Evolutionary conservation across 257 asterid genomes (phyloP).

Genomic region (Petunia axillaris): DNA sequence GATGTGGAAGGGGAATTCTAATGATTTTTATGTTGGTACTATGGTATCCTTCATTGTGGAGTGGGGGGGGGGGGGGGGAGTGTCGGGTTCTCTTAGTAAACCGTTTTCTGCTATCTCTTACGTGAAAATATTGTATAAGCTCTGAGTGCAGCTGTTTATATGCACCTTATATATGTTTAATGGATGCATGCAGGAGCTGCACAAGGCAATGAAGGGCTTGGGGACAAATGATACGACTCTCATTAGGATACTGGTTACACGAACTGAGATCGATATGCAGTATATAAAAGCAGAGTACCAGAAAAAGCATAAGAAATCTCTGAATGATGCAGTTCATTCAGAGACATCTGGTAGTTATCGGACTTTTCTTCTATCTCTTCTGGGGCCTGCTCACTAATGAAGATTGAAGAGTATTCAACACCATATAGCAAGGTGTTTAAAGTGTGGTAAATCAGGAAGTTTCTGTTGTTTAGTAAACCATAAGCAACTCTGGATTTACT

Average conservation of each 20-base stretch:
- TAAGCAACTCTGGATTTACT: not conserved
- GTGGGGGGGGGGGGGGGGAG: too few species aligned
- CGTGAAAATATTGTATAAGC: not conserved
- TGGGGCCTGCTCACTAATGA: conserved; percentile 61
- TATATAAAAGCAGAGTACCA: conserved; percentile 86
- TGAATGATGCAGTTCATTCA: conserved; percentile 66
- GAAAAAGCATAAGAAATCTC: conserved; percentile 67
- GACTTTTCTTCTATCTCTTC: conserved; percentile 75
- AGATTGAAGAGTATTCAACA: not conserved
- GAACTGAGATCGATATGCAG: conserved; percentile 91
- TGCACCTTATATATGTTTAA: not conserved
- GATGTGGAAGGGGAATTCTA: not conserved
- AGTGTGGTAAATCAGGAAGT: conserved; percentile 6
- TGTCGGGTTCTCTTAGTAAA: not conserved
- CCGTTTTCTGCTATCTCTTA: conserved; percentile 2
- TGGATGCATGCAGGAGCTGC: conserved; percentile 52
- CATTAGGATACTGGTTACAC: conserved; percentile 68
- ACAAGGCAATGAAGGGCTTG: conserved; percentile 90
- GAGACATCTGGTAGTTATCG: conserved; percentile 82
- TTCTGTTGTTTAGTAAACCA: not conserved
- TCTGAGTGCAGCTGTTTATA: not conserved
- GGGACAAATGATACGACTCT: conserved; percentile 84
- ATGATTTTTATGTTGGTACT: not conserved
- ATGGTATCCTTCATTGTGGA: not conserved
- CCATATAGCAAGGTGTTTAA: not conserved